These are phyloP conservation scores for Sporothrix variecibatus DNA, from an alignment of 2,329 filamentous ascomycete genomes.

Conservation along the genomic window DNA sequence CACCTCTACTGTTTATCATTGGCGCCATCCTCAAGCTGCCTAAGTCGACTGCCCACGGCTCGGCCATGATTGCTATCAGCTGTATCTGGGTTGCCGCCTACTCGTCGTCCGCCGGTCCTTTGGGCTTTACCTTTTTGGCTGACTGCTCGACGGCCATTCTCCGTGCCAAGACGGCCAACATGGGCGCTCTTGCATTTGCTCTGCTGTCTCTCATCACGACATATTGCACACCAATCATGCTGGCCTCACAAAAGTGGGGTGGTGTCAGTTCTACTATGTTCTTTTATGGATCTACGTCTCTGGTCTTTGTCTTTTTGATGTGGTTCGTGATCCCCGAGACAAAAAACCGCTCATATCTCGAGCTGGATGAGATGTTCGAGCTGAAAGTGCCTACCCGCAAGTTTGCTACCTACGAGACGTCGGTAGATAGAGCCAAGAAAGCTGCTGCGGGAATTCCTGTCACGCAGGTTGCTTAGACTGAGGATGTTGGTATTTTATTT, in stretches of 20 bases:
- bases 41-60: conserved; percentile 18
- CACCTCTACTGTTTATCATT: conserved; percentile 20
- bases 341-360: conserved; percentile 48
- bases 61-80: conserved; percentile 24
- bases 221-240: conserved; percentile 24
- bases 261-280: conserved; percentile 17
- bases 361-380: conserved; percentile 47
- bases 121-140: conserved; percentile 23
- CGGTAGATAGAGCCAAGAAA: conserved; percentile 20
- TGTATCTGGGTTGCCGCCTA: conserved; percentile 25
- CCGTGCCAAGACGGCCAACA: conserved; percentile 26
- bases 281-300: conserved; percentile 26
- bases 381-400: conserved; percentile 39
- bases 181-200: conserved; percentile 22
- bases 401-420: conserved; percentile 35
- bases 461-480: not conserved
- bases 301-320: conserved; percentile 27
- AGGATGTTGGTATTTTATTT: not conserved
- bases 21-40: conserved; percentile 23
- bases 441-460: not conserved
- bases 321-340: conserved; percentile 42
- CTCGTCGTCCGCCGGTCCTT: conserved; percentile 21
- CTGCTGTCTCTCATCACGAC: conserved; percentile 24
- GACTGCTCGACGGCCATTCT: conserved; percentile 25
- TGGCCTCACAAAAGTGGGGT: conserved; percentile 15